These are phyloP conservation scores for Candida ponderosae DNA, from an alignment of 805 yeast species.

Conservation along the genomic window DNA sequence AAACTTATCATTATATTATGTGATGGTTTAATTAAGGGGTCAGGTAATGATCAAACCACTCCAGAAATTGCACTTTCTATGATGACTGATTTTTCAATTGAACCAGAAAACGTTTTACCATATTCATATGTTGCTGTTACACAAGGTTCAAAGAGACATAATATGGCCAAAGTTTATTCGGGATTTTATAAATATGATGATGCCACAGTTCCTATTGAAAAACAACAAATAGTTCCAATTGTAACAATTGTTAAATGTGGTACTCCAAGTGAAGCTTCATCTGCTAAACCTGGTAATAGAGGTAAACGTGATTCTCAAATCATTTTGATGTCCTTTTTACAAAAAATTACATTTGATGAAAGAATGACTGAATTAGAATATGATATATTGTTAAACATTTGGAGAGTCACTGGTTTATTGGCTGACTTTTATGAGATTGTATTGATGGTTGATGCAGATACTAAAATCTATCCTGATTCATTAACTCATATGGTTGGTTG, in stretches of 20 bases:
- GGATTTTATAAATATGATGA: constrained; percentile 89
- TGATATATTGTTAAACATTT: constrained; percentile 64
- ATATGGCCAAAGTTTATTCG: constrained; percentile 94
- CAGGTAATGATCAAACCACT: constrained; percentile 81
- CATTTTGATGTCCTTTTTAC: constrained; percentile 83
- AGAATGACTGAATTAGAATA: constrained; percentile 89
- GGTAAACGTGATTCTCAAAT: constrained; percentile 95
- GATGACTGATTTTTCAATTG: constrained; percentile 74
- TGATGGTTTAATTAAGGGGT: constrained; percentile 92
- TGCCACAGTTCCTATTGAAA: constrained; percentile 62
- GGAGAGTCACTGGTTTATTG: constrained; percentile 81
- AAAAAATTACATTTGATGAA: constrained; percentile 82
- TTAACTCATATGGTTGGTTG: constrained; percentile 86
- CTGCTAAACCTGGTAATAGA: constrained; percentile 83
- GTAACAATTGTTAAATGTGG: constrained; percentile 82
- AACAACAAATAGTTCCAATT: constrained; percentile 82
- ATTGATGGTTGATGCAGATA: constrained; percentile 93
- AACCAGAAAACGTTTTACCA: constrained; percentile 70
- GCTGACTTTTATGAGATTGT: constrained; percentile 75
- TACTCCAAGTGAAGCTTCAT: constrained; percentile 65
- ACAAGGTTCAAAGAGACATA: constrained; percentile 88
- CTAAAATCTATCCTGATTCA: constrained; percentile 80
- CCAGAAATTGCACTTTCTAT: constrained; percentile 84
- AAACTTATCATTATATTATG: constrained; percentile 79
- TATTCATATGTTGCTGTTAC: constrained; percentile 94